Percentiles rank a stretch among this genome's conserved stretches.
Conservation (phyloP, 257 asterid species). For the Penstemon davidsonii region DNA sequence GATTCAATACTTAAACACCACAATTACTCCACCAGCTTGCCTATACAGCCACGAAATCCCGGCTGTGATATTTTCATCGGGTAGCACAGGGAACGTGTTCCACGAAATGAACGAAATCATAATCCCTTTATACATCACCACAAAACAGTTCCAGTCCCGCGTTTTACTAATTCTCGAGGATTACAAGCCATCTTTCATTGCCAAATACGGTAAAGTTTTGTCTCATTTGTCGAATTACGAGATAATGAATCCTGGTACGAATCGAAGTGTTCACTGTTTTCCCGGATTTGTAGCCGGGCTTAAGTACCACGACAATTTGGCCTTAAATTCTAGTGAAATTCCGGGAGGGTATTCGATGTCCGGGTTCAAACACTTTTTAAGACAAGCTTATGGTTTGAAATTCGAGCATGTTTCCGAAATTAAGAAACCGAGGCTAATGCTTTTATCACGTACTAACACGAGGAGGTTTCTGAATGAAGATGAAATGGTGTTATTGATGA, state of each 20-base stretch:
- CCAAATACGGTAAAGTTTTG: slow-evolving; percentile 55
- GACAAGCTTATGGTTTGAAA: slow-evolving; percentile 32
- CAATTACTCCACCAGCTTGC: slow-evolving; percentile 41
- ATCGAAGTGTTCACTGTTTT: slow-evolving; percentile 70
- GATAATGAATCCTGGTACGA: slow-evolving; percentile 48
- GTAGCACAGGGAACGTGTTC: slow-evolving; percentile 80
- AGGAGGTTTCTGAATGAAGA: slow-evolving; percentile 64
- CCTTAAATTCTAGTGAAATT: slow-evolving; percentile 37
- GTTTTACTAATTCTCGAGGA: slow-evolving; percentile 62
- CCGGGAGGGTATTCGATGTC: slow-evolving; percentile 50
- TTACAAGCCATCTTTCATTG: slow-evolving; percentile 61
- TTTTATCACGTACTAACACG: slow-evolving; percentile 64
- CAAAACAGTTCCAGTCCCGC: slow-evolving; percentile 60
- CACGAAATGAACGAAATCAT: slow-evolving; percentile 89
- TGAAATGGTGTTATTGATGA: slow-evolving; percentile 42
- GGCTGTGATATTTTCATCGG: slow-evolving; percentile 81
- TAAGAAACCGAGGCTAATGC: slow-evolving; percentile 51
- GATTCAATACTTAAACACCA: slow-evolving; percentile 23
- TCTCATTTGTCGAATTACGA: slow-evolving; percentile 47
- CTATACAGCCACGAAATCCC: slow-evolving; percentile 48
- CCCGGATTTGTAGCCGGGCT: slow-evolving; percentile 73
- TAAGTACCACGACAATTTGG: slow-evolving; percentile 70
- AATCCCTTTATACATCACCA: slow-evolving; percentile 68
- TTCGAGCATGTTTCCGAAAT: slow-evolving; percentile 37
- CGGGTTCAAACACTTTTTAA: slow-evolving; percentile 36